Percentiles rank a stretch among this genome's conserved stretches.
These are phyloP conservation scores for Cyclotella kingstonii DNA, from an alignment of 108 stramenopile genomes.

Conservation along the genomic window DNA sequence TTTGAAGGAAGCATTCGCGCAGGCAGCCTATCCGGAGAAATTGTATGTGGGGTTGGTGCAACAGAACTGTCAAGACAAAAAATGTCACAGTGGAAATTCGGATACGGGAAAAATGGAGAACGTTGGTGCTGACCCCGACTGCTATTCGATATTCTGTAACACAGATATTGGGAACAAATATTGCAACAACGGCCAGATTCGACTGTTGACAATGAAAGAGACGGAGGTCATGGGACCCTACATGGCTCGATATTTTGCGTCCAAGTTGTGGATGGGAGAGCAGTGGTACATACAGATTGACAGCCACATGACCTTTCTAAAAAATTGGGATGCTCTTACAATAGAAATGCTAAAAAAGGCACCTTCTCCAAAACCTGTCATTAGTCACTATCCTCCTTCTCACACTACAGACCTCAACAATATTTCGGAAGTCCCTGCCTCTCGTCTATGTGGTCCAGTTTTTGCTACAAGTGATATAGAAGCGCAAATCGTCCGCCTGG, in stretches of 20 bases:
- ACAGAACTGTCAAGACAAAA: slow-evolving; percentile 88
- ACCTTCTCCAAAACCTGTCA: slow-evolving; percentile 82
- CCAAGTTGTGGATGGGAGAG: slow-evolving; percentile 95
- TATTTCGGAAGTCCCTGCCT: slow-evolving; percentile 46
- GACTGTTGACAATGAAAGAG: slow-evolving; percentile 86
- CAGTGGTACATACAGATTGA: slow-evolving; percentile 95
- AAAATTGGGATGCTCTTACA: slow-evolving; percentile 86
- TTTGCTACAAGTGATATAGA: slow-evolving; percentile 86
- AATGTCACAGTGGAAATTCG: slow-evolving; percentile 71
- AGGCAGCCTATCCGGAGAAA: slow-evolving; percentile 85
- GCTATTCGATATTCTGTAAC: slow-evolving; percentile 72
- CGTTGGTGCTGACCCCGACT: slow-evolving; percentile 76
- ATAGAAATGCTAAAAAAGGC: slow-evolving; percentile 76
- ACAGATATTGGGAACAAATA: slow-evolving; percentile 51
- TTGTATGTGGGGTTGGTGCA: slow-evolving; percentile 92
- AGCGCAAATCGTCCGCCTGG: slow-evolving; percentile 83
- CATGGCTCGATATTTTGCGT: slow-evolving; percentile 89
- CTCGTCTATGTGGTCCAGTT: slow-evolving; percentile 81
- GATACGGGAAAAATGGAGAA: slow-evolving; percentile 56
- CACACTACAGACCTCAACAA: slow-evolving; percentile 52
- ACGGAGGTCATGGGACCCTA: slow-evolving; percentile 92
- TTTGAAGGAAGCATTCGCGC: slow-evolving; percentile 76
- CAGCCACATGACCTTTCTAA: slow-evolving; percentile 85
- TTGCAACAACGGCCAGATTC: slow-evolving; percentile 68
- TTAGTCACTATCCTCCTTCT: slow-evolving; percentile 88